Conservation (phyloP, 345 rosid genomes). For the Brassica incana region DNA sequence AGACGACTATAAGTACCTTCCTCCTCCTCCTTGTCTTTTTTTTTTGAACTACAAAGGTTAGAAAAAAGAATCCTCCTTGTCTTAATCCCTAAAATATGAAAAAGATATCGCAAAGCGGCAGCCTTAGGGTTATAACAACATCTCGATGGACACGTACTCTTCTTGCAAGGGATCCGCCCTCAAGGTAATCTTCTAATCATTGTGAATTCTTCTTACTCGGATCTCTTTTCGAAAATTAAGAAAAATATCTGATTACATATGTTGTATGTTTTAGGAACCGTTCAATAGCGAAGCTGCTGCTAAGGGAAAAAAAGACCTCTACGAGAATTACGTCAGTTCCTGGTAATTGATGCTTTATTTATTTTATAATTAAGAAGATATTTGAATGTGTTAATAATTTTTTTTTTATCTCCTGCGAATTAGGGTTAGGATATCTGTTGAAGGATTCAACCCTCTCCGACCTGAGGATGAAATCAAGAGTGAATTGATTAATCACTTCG, state of each 20-base stretch:
- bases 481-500: neutral
- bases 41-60: no score
- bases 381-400: neutral
- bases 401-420: neutral
- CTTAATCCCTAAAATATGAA: no score
- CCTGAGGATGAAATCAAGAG: neutral
- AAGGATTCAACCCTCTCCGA: neutral
- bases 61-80: no score
- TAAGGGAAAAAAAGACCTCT: no score
- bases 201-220: neutral
- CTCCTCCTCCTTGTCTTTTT: no score
- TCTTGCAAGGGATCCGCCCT: neutral
- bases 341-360: neutral
- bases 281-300: no score
- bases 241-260: no score
- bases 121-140: neutral
- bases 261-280: no score
- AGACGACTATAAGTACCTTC: no score
- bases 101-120: neutral
- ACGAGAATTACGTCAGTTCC: neutral
- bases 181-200: neutral
- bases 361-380: neutral
- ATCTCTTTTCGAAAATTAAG: neutral
- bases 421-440: neutral
- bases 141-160: neutral